Base-by-base conservation (phyloP, 2,329 filamentous ascomycete species). In the Colletotrichum orbiculare region DNA sequence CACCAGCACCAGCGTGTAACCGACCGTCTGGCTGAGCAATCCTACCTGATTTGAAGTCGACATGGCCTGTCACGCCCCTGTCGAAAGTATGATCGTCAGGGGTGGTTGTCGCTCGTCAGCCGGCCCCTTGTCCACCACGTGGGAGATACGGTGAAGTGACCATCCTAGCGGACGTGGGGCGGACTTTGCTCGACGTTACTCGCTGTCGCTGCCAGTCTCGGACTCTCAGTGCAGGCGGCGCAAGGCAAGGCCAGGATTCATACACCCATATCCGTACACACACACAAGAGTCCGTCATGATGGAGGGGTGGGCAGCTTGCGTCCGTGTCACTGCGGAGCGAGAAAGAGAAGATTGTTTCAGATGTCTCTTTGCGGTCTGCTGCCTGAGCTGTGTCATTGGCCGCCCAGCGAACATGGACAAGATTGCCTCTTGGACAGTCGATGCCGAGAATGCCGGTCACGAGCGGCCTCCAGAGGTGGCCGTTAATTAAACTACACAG, bases 291-390 rank as follows among this genome's bases (percentile, higher is more conserved):
- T 55, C 55, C 52, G 50, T 47, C 42, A 13, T 15, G 12, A 43
- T 13, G 42, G 42, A 13, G 15, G 42, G n/a, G 43, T 15, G 39
- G 56, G 57, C 17, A 41, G 57, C 50, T 55, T 64, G 62, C 50
- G 46, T 56, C 50, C 50, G 62, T 65, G 50, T 65, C 46, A 61
- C 50, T 65, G 62, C 62, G 62, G 50, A 61, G 62, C 50, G 56
- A 55, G 50, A 42, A 37, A 55, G 35, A 52, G 62, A 55, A 46
- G 39, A 52, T 62, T 53, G 62, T 65, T 65, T 65, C 62, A 65
- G 62, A 65, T 61, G 58, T 46, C 57, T 61, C 43, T 55, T 38
- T 52, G 35, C 25, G 17, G 56, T 38, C 38, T 45, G 45, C 6
- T 43, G 12, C 12, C 17, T 56, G 15, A 34, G 25, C 3, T 6